phyloP scores from a whole-genome alignment of 345 rosid species.

The Eucalyptus pauciflora region DNA sequence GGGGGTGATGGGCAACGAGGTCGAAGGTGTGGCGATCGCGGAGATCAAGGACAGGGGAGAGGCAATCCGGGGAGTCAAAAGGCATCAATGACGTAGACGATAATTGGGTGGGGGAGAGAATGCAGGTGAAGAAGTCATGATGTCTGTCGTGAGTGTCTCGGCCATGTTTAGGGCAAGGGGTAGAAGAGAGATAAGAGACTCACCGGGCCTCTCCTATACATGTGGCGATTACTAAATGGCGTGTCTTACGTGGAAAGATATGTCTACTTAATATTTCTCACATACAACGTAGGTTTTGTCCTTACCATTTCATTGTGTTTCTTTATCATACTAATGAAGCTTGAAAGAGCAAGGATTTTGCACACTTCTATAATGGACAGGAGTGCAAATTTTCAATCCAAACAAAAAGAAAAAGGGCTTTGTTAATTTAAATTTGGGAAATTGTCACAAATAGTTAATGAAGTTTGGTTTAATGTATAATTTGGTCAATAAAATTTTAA shows the following conservation, averaged over 20 bases:
- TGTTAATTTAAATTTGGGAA: too few relatives aligned
- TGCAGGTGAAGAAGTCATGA: neutral
- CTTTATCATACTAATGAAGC: rapidly evolving
- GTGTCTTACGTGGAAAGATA: rapidly evolving
- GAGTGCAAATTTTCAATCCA: neutral
- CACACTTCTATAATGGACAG: rapidly evolving
- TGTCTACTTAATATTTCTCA: rapidly evolving
- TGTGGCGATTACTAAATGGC: too few relatives aligned
- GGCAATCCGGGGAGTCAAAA: slow-evolving; percentile 39
- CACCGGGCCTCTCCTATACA: too few relatives aligned
- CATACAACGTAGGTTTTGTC: rapidly evolving
- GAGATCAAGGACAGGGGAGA: slow-evolving; percentile 48
- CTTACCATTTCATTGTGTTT: neutral
- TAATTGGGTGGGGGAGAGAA: slow-evolving; percentile 51
- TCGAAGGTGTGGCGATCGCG: slow-evolving; percentile 46
- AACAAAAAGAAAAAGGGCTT: neutral
- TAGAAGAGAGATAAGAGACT: too few relatives aligned
- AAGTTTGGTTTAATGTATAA: too few relatives aligned
- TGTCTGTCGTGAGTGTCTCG: neutral
- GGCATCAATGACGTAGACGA: slow-evolving; percentile 34
- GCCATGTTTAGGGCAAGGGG: too few relatives aligned
- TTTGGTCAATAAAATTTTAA: rapidly evolving
- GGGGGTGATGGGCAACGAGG: slow-evolving; percentile 10
- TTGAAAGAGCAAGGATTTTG: rapidly evolving
- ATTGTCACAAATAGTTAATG: too few relatives aligned